Base-by-base conservation (phyloP, 1,139 yeast genomes). In the Eremothecium cymbalariae region DNA sequence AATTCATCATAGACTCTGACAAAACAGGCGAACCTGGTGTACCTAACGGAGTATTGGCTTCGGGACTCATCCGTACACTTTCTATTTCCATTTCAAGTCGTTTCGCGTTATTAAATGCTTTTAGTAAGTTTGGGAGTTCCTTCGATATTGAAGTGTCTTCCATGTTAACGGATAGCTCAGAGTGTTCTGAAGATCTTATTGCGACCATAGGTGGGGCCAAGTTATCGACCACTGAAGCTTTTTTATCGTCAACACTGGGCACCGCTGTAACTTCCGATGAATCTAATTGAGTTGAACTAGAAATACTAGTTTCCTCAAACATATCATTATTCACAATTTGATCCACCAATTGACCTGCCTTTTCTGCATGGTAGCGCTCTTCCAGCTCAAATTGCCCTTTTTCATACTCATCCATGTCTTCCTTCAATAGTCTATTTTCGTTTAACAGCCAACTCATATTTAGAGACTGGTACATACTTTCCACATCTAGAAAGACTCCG, bases 51-150 rank as follows among this genome's bases (percentile, higher is more conserved):
- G 21, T 19, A 19, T 19, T 19, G 21, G 9, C 9, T 19, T 19
- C 21, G 3, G 30, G 30, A 14, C 30, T 27, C 30, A 21, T 36
- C 22, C 42, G 32, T 3, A 43, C 41, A 19, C 37, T 42, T 28
- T 46, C 50, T 32, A 54, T 39, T 29, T 53, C 60, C 28, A 46
- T 44, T 22, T 60, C 63, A 15, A 60, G 35, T 25, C 45, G 50
- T 37, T 53, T 57, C 2, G 63, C 62, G 26, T 59, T 60, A 36
- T 56, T 56, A 39, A 60, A 60, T 7, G 65, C 64, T 28, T 55
- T 57, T 41, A 60, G 43, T 34, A 60, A 38, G 18, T 53, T 50
- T n/a, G 65, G 65, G 19, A 60, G 34, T 39, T 60, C 63, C 30
- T 55, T 55, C 2, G 58, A 43, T 19, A 60, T 42, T 18, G 58